Evolutionary conservation across 768 basidiomycete species (phyloP).

Genomic region (Gloeopeniophorella convolvens): DNA sequence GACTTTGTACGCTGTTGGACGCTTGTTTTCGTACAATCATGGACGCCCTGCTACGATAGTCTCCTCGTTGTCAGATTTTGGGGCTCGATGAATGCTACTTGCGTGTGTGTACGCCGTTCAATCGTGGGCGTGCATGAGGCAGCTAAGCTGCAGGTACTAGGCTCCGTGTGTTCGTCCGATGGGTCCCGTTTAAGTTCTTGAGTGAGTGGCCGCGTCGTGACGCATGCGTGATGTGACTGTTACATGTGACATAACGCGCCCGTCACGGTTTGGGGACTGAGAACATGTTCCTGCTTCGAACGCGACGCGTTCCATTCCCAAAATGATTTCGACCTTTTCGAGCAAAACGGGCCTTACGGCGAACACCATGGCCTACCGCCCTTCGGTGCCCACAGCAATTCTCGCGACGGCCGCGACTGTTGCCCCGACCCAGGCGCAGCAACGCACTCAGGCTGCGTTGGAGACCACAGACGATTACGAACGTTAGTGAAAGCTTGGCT

Average conservation of each 20-base stretch:
- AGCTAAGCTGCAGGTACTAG: no score
- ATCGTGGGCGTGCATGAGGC: no score
- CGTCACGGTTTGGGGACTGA: neutral
- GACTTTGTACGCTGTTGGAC: constrained; percentile 1
- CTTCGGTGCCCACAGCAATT: constrained; percentile 5
- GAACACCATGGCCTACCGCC: constrained; percentile 19
- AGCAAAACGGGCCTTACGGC: constrained; percentile 14
- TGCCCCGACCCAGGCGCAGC: neutral
- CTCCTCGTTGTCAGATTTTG: no score
- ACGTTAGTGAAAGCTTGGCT: constrained; percentile 34
- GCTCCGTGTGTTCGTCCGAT: no score
- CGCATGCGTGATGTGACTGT: neutral
- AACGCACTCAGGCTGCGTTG: constrained; percentile 16
- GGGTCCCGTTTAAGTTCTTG: no score
- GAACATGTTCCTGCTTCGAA: constrained; percentile 3
- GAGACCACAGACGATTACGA: constrained; percentile 68
- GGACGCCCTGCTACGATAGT: no score
- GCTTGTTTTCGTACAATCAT: no score
- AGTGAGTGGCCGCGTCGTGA: no score
- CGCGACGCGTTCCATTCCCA: neutral
- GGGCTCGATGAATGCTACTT: neutral
- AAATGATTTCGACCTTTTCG: constrained; percentile 22
- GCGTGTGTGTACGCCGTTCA: neutral
- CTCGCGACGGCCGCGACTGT: neutral
- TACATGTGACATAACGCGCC: neutral